Percentiles rank a stretch among this genome's conserved stretches.
Conservation (phyloP, 495 filamentous ascomycete genomes). For the Aspergillus olivimuriae region DNA sequence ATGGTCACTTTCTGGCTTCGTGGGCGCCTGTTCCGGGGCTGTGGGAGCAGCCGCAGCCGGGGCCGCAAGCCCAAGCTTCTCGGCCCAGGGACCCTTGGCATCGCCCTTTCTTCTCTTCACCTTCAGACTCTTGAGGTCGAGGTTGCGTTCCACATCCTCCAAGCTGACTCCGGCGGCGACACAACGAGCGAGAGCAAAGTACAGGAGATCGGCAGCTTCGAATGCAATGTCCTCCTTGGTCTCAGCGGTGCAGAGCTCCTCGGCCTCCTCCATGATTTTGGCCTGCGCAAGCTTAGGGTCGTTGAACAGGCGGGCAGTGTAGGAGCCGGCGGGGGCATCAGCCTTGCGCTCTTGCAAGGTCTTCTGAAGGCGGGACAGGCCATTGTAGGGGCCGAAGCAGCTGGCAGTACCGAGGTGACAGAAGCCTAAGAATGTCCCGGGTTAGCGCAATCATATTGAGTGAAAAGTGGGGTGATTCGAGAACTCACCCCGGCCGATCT, state of each 20-base stretch:
- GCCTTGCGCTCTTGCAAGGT: constrained; percentile 73
- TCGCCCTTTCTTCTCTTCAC: constrained; percentile 86
- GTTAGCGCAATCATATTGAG: neutral
- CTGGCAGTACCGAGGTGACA: constrained; percentile 88
- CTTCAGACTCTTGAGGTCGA: constrained; percentile 92
- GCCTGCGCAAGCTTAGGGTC: constrained; percentile 83
- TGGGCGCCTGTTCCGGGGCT: constrained; percentile 18
- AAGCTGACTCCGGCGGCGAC: constrained; percentile 74
- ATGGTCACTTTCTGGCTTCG: constrained; percentile 49
- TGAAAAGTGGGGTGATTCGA: too few relatives aligned
- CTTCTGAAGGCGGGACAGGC: constrained; percentile 76
- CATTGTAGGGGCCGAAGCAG: constrained; percentile 81
- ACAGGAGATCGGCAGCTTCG: constrained; percentile 90
- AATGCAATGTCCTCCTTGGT: constrained; percentile 81
- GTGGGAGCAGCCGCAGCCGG: constrained; percentile 33
- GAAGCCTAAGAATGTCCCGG: constrained; percentile 59
- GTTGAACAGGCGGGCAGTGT: constrained; percentile 86
- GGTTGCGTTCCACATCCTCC: constrained; percentile 80
- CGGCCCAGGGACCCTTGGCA: constrained; percentile 84
- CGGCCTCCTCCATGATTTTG: constrained; percentile 98
- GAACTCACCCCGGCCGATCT: constrained; percentile 68
- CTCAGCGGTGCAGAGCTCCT: constrained; percentile 81
- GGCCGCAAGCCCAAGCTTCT: constrained; percentile 65
- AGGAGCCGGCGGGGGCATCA: constrained; percentile 81
- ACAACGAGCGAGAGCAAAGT: constrained; percentile 90